Evolutionary conservation across 169 alveolate genomes (phyloP), one percentile per base, ranked within the genome.

Genomic region (Fabrea salina): DNA sequence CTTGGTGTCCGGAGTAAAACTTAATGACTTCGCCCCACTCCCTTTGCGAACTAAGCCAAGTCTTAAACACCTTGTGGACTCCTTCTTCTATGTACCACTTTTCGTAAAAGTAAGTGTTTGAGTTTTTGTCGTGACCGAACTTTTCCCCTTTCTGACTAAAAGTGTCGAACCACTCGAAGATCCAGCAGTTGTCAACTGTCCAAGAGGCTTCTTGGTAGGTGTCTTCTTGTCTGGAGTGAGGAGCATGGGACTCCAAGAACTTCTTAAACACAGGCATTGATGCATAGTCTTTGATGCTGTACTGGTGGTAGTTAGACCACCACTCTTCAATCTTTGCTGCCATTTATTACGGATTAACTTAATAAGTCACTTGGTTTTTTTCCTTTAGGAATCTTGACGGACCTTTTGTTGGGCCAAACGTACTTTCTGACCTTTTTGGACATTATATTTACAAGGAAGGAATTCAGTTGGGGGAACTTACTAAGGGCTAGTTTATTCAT

Each of bases 321-420:
- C 74, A 61, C 32, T 22, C 49, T 16, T 61, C 74, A 19, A 64
- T 19, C 66, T 54, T 54, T 8, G 66, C 66, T 54, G 13, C 66
- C 66, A 54, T 54, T 54, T 54, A 54, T 54, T n/a, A 19, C 66
- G n/a, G n/a, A n/a, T n/a, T n/a, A n/a, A n/a, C n/a, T n/a, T n/a
- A n/a, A n/a, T n/a, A n/a, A n/a, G n/a, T n/a, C n/a, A n/a, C n/a
- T n/a, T n/a, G n/a, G n/a, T 37, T 68, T 68, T 11, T 22, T 37
- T 39, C 78, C 78, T 47, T 68, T 68, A 19, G 41, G 41, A 44
- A 68, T 68, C 44, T 68, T 68, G 25, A 68, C 41, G 16, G 78
- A 37, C 44, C 78, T 68, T 68, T 68, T 68, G 44, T 68, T 37
- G 25, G 78, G 78, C 78, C 78, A 68, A 11, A 44, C 64, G 27